A percentile compares a stretch with the other conserved stretches of the same genome.
These are phyloP conservation scores for Raphanus sativus DNA, from an alignment of 345 rosid species.

Conservation along the genomic window DNA sequence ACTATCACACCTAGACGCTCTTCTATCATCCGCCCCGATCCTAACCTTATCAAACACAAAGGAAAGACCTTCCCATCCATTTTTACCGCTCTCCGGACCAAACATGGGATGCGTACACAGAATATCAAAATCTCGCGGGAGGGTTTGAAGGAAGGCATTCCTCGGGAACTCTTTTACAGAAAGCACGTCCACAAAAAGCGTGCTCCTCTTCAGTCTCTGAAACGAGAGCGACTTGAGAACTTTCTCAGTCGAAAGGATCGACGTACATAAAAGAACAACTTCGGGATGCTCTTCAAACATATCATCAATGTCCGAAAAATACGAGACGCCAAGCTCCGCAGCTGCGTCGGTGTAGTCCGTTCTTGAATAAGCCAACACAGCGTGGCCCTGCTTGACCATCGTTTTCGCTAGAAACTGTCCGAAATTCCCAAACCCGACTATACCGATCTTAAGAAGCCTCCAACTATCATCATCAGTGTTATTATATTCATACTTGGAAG, in stretches of 20 bases:
- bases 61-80: slow-evolving; percentile 68
- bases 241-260: slow-evolving; percentile 70
- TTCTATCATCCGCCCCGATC: slow-evolving; percentile 48
- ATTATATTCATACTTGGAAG: slow-evolving; percentile 34
- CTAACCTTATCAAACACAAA: slow-evolving; percentile 79
- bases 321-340: slow-evolving; percentile 52
- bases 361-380: slow-evolving; percentile 68
- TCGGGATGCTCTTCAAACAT: slow-evolving; percentile 87
- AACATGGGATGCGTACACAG: slow-evolving; percentile 88
- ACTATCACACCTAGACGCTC: slow-evolving; percentile 50
- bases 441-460: slow-evolving; percentile 67
- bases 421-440: slow-evolving; percentile 79
- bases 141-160: slow-evolving; percentile 50
- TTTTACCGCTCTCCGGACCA: slow-evolving; percentile 82
- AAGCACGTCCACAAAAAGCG: slow-evolving; percentile 84
- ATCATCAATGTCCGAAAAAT: slow-evolving; percentile 59
- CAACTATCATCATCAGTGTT: slow-evolving; percentile 36
- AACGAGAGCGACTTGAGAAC: slow-evolving; percentile 69
- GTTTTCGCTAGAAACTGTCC: slow-evolving; percentile 77
- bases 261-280: slow-evolving; percentile 68
- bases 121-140: slow-evolving; percentile 65
- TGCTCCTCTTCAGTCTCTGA: slow-evolving; percentile 75
- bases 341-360: slow-evolving; percentile 63
- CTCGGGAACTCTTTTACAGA: slow-evolving; percentile 85
- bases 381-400: slow-evolving; percentile 63